Percentiles rank a stretch among this genome's conserved stretches.
phyloP scores from a whole-genome alignment of 1,284 basidiomycete species.

The Naganishia cerealis region DNA sequence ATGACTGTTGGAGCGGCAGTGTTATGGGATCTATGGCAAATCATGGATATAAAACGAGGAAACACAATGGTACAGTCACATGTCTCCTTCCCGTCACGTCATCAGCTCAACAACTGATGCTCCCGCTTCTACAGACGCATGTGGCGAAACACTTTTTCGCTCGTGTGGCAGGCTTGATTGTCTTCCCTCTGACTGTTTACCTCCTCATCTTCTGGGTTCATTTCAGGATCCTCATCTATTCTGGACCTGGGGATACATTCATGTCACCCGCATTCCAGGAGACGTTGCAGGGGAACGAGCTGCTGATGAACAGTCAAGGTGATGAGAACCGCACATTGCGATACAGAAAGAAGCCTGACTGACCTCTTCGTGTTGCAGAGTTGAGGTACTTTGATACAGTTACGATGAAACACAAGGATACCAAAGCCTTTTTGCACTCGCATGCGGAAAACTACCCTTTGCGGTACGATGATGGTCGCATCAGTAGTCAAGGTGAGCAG shows the following conservation, averaged over 20 bases:
- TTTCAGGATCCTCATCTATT: conserved; percentile 83
- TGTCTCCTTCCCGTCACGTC: conserved; percentile 41
- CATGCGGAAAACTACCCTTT: conserved; percentile 86
- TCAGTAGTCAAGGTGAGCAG: conserved; percentile 79
- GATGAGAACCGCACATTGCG: conserved; percentile 36
- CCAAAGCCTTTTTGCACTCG: conserved; percentile 90
- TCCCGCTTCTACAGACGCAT: conserved; percentile 66
- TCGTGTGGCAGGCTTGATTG: conserved; percentile 80
- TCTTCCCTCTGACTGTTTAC: conserved; percentile 85
- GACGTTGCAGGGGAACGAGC: conserved; percentile 86
- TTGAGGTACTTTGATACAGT: conserved; percentile 89
- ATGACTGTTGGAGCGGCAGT: conserved; percentile 86
- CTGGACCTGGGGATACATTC: conserved; percentile 90
- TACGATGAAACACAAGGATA: conserved; percentile 85
- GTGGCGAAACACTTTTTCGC: conserved; percentile 87
- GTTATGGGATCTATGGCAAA: conserved; percentile 88
- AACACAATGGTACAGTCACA: conserved; percentile 67
- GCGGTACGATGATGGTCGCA: conserved; percentile 92
- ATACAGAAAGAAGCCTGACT: neutral
- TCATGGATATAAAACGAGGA: conserved; percentile 77
- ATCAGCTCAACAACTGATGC: neutral
- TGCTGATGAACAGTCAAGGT: conserved; percentile 88
- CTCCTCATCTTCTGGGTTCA: conserved; percentile 96
- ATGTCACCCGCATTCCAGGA: conserved; percentile 99
- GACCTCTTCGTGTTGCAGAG: conserved; percentile 55